phyloP scores from a whole-genome alignment of 78 protist genomes.

The Dictyostelium intermedium region DNA sequence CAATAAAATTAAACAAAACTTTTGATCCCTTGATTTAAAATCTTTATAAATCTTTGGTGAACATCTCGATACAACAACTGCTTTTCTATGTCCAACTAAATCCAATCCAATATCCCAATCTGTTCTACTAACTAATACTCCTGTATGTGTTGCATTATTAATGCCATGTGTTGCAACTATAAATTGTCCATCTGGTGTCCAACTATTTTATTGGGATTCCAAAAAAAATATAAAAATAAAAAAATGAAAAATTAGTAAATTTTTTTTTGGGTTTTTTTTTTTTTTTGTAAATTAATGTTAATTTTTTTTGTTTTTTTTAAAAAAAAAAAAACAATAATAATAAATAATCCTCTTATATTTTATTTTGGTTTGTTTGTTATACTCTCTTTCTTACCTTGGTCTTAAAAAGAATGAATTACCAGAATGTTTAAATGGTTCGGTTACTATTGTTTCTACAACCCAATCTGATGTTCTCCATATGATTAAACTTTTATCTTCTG shows the following conservation, averaged over 20 bases:
- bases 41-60: slow-evolving; percentile 15
- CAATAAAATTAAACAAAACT: slow-evolving; percentile 9
- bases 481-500: slow-evolving; percentile 60
- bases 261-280: not conserved
- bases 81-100: slow-evolving; percentile 70
- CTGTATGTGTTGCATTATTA: slow-evolving; percentile 30
- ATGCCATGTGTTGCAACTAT: slow-evolving; percentile 19
- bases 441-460: slow-evolving; percentile 39
- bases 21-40: not conserved
- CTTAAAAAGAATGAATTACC: slow-evolving; percentile 34
- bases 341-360: not conserved
- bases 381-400: not conserved
- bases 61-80: slow-evolving; percentile 18
- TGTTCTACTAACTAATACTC: slow-evolving; percentile 23
- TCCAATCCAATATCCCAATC: slow-evolving; percentile 8
- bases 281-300: no score
- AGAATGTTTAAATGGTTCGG: slow-evolving; percentile 65
- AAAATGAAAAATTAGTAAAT: not conserved
- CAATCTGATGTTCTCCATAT: slow-evolving; percentile 69
- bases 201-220: no score
- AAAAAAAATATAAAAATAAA: not conserved
- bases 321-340: not conserved
- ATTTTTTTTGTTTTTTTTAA: not conserved
- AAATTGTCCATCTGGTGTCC: slow-evolving; percentile 79
- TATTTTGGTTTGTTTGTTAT: no score